Evolutionary conservation across 208 protist species (phyloP), one percentile per base, ranked within the genome.

Genomic region (Acanthamoeba royreba): DNA sequence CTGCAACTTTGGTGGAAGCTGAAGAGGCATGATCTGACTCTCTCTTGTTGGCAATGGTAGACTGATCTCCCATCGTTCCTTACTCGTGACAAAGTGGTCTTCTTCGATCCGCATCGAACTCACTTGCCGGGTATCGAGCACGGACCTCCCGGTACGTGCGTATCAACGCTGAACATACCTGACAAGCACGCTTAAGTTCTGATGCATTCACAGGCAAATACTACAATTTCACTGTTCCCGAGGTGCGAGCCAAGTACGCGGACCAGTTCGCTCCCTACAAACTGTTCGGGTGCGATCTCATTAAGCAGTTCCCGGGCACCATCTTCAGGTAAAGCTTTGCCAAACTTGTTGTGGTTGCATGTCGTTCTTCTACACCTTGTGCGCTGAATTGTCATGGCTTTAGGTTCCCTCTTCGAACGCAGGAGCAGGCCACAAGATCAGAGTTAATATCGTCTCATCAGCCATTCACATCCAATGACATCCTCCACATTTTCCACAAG

Each of bases 21-120:
- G 25, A 55, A 31, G 25, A 17, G 43, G 25, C n/a, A 47, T 9
- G 15, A 9, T 5, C 22, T 22, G 28, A n/a, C 17, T 2, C 2
- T 89, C 8, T 46, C 0, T 7, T 38, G 7, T 1, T n/a, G n/a
- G n/a, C n/a, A n/a, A n/a, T n/a, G n/a, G 38, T 47, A 89, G 81
- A 92, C 86, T 17, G 86, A 92, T 33, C 17, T 92, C 2, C 86
- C 86, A 9, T 92, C 86, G 0, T 92, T 92, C 28, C 11, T 92
- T n/a, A 92, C 53, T 4, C 38, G 86, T 11, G 53, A 63, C 28
- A 74, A 92, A 43, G 55, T 38, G 3, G 86, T 92, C 25, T 92
- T 74, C 86, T 92, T 92, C 33, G 86, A 92, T 46, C 86, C 86
- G 13, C 86, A 92, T n/a, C 31, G 86, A 33, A 92, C 52, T n/a